phyloP scores from a whole-genome alignment of 2,329 filamentous ascomycete genomes.

The Aspergillus tubingensis region DNA sequence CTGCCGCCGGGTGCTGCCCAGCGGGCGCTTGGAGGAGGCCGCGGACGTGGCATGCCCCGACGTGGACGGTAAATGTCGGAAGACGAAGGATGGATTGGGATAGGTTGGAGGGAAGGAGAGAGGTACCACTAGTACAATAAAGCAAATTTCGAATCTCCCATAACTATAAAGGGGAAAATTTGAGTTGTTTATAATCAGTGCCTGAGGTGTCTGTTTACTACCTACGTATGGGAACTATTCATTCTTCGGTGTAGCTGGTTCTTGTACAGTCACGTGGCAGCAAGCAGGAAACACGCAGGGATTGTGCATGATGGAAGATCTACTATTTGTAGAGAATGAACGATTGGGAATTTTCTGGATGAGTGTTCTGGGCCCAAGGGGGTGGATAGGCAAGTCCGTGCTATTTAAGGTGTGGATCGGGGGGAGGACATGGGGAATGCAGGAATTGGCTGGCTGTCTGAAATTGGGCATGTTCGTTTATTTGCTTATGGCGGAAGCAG shows the following conservation, averaged over 20 bases:
- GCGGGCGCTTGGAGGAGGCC: conserved; percentile 79
- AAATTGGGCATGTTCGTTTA: not conserved
- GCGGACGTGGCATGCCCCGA: conserved; percentile 82
- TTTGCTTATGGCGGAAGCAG: too few species aligned
- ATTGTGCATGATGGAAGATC: not conserved
- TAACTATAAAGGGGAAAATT: too few species aligned
- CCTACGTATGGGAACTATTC: not conserved
- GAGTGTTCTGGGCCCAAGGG: not conserved
- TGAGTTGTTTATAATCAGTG: too few species aligned
- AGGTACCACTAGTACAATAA: conserved; percentile 14
- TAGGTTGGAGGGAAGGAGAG: conserved; percentile 18
- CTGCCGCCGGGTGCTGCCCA: conserved; percentile 83
- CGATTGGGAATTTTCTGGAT: not conserved
- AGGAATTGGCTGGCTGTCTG: not conserved
- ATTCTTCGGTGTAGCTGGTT: not conserved
- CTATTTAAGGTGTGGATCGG: not conserved
- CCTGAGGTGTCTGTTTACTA: not conserved
- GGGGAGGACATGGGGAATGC: not conserved
- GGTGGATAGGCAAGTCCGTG: not conserved
- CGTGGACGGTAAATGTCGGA: conserved; percentile 29
- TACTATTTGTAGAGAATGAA: not conserved
- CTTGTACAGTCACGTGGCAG: not conserved
- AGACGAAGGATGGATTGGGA: conserved; percentile 4
- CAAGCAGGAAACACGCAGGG: not conserved
- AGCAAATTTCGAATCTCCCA: not conserved